Conservation (phyloP, 2,329 filamentous ascomycete genomes). For the Botrytis medusae region DNA sequence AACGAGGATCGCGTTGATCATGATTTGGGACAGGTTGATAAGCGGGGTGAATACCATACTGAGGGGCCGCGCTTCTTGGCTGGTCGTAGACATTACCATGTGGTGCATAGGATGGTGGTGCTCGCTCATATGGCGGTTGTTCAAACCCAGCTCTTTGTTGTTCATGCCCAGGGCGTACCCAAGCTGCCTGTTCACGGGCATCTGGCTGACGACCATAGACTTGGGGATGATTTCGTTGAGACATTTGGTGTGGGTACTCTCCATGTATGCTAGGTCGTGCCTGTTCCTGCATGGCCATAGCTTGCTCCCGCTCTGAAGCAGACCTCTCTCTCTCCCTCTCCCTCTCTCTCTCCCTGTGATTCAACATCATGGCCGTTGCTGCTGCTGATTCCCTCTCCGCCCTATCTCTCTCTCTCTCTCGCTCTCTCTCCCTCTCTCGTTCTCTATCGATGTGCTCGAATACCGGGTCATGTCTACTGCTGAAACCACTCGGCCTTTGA, state of each 20-base stretch:
- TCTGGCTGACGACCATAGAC: slow-evolving; percentile 35
- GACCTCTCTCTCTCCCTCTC: slow-evolving; percentile 12
- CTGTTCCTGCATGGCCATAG: slow-evolving; percentile 37
- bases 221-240: slow-evolving; percentile 31
- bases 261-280: slow-evolving; percentile 23
- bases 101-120: slow-evolving; percentile 23
- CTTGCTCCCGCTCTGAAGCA: slow-evolving; percentile 41
- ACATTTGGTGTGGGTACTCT: slow-evolving; percentile 35
- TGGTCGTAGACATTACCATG: slow-evolving; percentile 35
- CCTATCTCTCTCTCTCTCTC: slow-evolving; percentile 41
- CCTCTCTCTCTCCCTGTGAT: slow-evolving; percentile 10
- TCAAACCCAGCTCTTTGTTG: slow-evolving; percentile 25
- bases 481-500: slow-evolving; percentile 30
- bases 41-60: slow-evolving; percentile 32
- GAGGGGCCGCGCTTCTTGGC: slow-evolving; percentile 32
- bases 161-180: slow-evolving; percentile 37
- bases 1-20: slow-evolving; percentile 35
- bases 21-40: slow-evolving; percentile 29
- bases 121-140: slow-evolving; percentile 24
- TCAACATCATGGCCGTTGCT: neutral
- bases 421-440: slow-evolving; percentile 32
- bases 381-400: slow-evolving; percentile 30
- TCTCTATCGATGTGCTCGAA: slow-evolving; percentile 57
- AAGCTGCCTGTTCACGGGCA: slow-evolving; percentile 34
- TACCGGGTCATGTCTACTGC: slow-evolving; percentile 40